phyloP scores from a whole-genome alignment of 352 stramenopile genomes.

The Globisporangium recalcitrans region DNA sequence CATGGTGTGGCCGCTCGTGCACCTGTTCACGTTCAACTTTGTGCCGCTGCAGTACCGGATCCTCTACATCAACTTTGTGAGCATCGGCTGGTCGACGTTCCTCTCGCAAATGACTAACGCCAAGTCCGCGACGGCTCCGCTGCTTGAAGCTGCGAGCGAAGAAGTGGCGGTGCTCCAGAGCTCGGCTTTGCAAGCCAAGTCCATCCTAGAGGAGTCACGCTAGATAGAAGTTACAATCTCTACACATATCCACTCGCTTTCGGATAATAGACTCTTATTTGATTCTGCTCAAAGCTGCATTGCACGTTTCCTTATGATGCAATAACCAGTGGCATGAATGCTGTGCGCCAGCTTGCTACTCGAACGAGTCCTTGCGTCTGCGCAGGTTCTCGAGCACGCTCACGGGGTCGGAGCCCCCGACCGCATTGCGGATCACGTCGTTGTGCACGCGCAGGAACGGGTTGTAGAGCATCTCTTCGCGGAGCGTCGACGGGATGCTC shows the following conservation, averaged over 20 bases:
- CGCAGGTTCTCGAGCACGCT: slow-evolving; percentile 80
- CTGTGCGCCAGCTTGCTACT: slow-evolving; percentile 21
- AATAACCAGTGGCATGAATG: no score
- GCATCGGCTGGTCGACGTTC: slow-evolving; percentile 43
- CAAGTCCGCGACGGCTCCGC: slow-evolving; percentile 7
- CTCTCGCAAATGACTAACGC: slow-evolving; percentile 40
- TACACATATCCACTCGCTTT: background rate
- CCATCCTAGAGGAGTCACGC: slow-evolving; percentile 5
- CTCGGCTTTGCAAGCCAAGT: slow-evolving; percentile 5
- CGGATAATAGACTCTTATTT: slow-evolving; percentile 11
- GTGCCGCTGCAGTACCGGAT: slow-evolving; percentile 47
- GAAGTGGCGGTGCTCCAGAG: background rate
- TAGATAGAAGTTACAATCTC: no score
- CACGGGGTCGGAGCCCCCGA: slow-evolving; percentile 68
- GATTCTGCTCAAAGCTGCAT: background rate
- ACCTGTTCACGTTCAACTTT: slow-evolving; percentile 44
- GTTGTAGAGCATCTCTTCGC: slow-evolving; percentile 86
- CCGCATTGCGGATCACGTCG: slow-evolving; percentile 76
- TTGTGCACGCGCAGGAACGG: slow-evolving; percentile 83
- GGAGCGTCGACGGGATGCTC: slow-evolving; percentile 88
- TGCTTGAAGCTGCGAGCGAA: background rate
- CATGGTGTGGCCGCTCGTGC: slow-evolving; percentile 43
- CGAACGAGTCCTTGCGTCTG: slow-evolving; percentile 69
- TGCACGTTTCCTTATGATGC: background rate
- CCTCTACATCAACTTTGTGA: slow-evolving; percentile 51